Base-by-base conservation (phyloP, 2,329 filamentous ascomycete genomes). In the Ophiocordyceps camponoti-floridani region DNA sequence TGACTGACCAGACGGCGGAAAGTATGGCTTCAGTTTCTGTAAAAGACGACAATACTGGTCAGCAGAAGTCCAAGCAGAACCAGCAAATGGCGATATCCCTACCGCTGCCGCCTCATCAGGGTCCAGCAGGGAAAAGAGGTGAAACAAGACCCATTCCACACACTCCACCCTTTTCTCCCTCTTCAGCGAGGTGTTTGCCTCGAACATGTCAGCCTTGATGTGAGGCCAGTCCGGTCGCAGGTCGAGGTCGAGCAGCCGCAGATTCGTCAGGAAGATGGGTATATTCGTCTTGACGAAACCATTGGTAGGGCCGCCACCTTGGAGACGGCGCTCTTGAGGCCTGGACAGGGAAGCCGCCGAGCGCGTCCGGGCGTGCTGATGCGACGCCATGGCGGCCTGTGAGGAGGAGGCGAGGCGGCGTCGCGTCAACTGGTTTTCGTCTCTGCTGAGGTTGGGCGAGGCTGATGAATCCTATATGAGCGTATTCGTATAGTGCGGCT, bases 91-190 rank as follows among this genome's bases (percentile, higher is more conserved):
- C 7, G 11, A 3, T 12, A 16, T 9, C 26, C 66, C 38, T 69
- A 86, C 84, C 65, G 81, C 80, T 49, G 75, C 73, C 16, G 87
- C 75, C 53, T 84, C 82, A 11, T 81, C 74, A 0, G 76, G 73
- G 56, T 95, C 84, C 82, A 86, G 95, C 3, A 93, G 65, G 35
- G 73, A 70, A 59, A 94, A 94, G 13, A 98, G 72, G 44, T 84
- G 80, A 60, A 83, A 94, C n/a, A 96, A 67, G 1, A 82, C 77
- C 86, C 89, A 96, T 66, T 98, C 91, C 35, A 88, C 77, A 47
- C 77, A 77, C 53, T 84, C 78, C 35, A 94, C 79, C 44, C 89
- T 77, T 60, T 81, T 82, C 63, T 89, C 91, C 60, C 89, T 82
- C 44, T 83, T 83, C 49, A 81, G 78, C 0, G 72, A 70, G 3